These are phyloP conservation scores for Ceratobasidium sp. DNA, from an alignment of 1,284 basidiomycete species.

Conservation along the genomic window DNA sequence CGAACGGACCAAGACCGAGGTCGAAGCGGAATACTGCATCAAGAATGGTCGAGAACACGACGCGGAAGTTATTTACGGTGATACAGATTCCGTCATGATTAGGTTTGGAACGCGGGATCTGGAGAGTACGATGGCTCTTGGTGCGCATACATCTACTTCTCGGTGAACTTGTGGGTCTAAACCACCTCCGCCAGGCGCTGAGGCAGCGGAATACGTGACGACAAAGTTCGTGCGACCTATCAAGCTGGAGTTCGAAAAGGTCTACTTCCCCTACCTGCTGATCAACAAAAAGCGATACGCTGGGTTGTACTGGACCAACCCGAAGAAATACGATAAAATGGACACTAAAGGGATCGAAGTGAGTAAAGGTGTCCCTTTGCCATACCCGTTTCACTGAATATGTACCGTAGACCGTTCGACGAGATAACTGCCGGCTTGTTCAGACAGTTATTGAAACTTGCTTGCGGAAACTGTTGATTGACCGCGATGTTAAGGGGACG, in stretches of 20 bases:
- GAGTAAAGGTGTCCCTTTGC: slow-evolving; percentile 50
- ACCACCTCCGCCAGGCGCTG: slow-evolving; percentile 72
- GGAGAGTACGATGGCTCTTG: slow-evolving; percentile 86
- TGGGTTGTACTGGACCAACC: slow-evolving; percentile 93
- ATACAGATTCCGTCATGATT: slow-evolving; percentile 99
- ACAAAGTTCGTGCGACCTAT: slow-evolving; percentile 92
- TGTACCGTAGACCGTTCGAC: slow-evolving; percentile 82
- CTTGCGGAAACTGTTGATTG: slow-evolving; percentile 95
- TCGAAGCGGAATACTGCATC: slow-evolving; percentile 87
- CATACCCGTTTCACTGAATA: neutral
- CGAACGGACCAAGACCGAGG: slow-evolving; percentile 92
- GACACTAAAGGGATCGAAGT: slow-evolving; percentile 99
- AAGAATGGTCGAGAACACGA: slow-evolving; percentile 89
- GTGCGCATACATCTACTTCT: slow-evolving; percentile 61
- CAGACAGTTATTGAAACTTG: slow-evolving; percentile 97
- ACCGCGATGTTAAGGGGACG: slow-evolving; percentile 91
- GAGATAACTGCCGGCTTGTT: slow-evolving; percentile 96
- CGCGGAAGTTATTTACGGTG: slow-evolving; percentile 94
- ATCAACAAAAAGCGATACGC: slow-evolving; percentile 99
- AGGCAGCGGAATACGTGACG: slow-evolving; percentile 95
- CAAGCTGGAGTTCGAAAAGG: slow-evolving; percentile 98
- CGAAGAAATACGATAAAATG: slow-evolving; percentile 98
- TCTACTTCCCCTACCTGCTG: slow-evolving; percentile 95
- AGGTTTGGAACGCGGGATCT: slow-evolving; percentile 92
- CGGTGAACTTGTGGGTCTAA: neutral